These are phyloP conservation scores for Neonothopanus nambi DNA, from an alignment of 1,284 basidiomycete species.

Conservation along the genomic window DNA sequence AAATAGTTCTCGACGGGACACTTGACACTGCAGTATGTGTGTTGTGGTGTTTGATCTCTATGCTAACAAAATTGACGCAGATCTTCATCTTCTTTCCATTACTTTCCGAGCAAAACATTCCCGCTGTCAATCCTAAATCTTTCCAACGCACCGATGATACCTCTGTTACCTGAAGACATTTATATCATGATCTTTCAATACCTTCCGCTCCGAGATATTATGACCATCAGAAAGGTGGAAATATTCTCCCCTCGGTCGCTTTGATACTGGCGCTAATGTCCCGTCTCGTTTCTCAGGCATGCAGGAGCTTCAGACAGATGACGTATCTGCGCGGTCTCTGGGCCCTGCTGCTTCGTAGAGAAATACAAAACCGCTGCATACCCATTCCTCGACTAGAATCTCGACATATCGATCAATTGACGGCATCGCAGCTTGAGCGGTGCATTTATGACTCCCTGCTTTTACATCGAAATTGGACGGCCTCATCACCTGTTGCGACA, in stretches of 20 bases:
- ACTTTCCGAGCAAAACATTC: neutral
- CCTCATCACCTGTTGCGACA: constrained; percentile 35
- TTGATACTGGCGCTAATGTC: neutral
- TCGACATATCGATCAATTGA: constrained; percentile 33
- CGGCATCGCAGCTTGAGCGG: constrained; percentile 43
- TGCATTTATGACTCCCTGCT: constrained; percentile 37
- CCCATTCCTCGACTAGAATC: constrained; percentile 44
- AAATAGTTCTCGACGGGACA: no score
- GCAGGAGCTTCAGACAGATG: constrained; percentile 38
- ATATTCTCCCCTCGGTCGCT: neutral
- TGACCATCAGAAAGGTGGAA: constrained; percentile 36
- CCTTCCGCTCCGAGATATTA: constrained; percentile 34
- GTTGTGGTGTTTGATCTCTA: no score
- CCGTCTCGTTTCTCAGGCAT: constrained; percentile 50
- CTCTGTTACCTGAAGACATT: constrained; percentile 37
- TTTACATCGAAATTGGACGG: constrained; percentile 50
- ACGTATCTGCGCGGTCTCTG: constrained; percentile 52
- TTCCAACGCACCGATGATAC: neutral
- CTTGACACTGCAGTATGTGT: no score
- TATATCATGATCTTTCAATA: constrained; percentile 34
- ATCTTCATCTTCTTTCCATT: neutral
- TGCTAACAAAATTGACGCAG: neutral
- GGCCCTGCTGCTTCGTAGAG: constrained; percentile 42
- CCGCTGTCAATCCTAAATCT: no score
- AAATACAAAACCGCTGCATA: constrained; percentile 42